These are phyloP conservation scores for Myxozyma lipomycoides DNA, from an alignment of 805 yeast genomes.

Conservation along the genomic window DNA sequence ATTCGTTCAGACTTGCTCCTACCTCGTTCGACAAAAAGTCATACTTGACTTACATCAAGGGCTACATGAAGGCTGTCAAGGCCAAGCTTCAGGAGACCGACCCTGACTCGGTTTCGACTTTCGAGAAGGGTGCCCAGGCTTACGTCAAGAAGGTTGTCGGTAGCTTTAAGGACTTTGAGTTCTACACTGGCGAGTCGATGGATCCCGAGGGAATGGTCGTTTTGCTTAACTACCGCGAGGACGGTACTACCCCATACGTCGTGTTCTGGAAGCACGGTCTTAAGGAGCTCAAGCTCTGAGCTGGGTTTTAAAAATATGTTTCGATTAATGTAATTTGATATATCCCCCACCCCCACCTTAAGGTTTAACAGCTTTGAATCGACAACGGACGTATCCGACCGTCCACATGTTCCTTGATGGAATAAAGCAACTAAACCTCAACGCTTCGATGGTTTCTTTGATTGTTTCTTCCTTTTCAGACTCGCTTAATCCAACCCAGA, in stretches of 20 bases:
- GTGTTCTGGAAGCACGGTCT: slow-evolving; percentile 99
- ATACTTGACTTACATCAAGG: slow-evolving; percentile 93
- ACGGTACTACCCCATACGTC: slow-evolving; percentile 96
- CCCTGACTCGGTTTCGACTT: slow-evolving; percentile 82
- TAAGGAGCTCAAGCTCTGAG: slow-evolving; percentile 80
- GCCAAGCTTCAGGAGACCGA: slow-evolving; percentile 78
- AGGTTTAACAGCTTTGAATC: slow-evolving; percentile 26
- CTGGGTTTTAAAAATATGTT: background rate
- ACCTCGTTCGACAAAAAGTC: slow-evolving; percentile 98
- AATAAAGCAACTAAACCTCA: slow-evolving; percentile 16
- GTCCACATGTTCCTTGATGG: slow-evolving; percentile 22
- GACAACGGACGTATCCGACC: slow-evolving; percentile 28
- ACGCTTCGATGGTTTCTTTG: slow-evolving; percentile 20
- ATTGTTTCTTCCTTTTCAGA: slow-evolving; percentile 17
- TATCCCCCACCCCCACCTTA: background rate
- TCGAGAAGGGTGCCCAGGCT: slow-evolving; percentile 96
- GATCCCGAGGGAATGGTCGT: slow-evolving; percentile 99
- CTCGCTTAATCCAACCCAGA: slow-evolving; percentile 21
- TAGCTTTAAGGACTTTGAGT: slow-evolving; percentile 98
- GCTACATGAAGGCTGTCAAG: slow-evolving; percentile 96
- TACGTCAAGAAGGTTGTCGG: slow-evolving; percentile 95
- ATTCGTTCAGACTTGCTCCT: slow-evolving; percentile 97
- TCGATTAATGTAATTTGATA: background rate
- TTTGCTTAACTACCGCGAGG: slow-evolving; percentile 99
- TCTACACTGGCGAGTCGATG: slow-evolving; percentile 99